Conservation (phyloP, 2,329 filamentous ascomycete genomes). For the Emydomyces testavorans region DNA sequence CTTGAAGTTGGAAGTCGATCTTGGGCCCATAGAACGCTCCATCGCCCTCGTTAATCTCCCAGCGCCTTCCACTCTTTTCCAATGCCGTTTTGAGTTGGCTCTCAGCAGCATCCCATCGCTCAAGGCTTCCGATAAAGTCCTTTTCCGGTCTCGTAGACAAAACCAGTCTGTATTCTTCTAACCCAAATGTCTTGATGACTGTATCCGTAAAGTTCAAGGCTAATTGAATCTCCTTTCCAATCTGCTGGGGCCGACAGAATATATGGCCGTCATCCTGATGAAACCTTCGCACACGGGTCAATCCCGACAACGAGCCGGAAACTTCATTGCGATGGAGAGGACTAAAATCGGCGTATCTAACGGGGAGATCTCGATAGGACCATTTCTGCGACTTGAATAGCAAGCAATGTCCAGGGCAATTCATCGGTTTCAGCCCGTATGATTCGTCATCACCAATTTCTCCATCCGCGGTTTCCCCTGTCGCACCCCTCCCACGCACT, state of each 20-base stretch:
- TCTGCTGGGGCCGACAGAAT: constrained; percentile 69
- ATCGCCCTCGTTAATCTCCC: constrained; percentile 67
- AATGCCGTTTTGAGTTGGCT: constrained; percentile 53
- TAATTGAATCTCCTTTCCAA: constrained; percentile 59
- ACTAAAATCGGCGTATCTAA: constrained; percentile 79
- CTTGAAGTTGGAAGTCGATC: constrained; percentile 73
- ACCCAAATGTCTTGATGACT: constrained; percentile 57
- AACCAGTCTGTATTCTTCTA: constrained; percentile 63
- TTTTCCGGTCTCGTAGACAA: constrained; percentile 67
- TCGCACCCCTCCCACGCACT: constrained; percentile 47
- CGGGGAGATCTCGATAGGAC: constrained; percentile 68
- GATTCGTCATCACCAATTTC: constrained; percentile 50
- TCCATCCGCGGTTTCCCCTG: constrained; percentile 25
- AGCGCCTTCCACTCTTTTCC: constrained; percentile 52
- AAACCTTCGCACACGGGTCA: constrained; percentile 75
- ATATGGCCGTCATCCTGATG: constrained; percentile 89
- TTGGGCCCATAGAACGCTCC: constrained; percentile 88
- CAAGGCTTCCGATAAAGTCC: constrained; percentile 62
- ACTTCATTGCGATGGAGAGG: constrained; percentile 78
- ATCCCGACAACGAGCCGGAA: constrained; percentile 65
- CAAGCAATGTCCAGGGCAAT: constrained; percentile 79
- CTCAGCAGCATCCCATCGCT: constrained; percentile 60
- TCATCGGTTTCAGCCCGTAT: constrained; percentile 85
- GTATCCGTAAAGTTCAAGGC: constrained; percentile 64
- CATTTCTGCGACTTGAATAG: constrained; percentile 63